Conservation (phyloP, 108 stramenopile species). For the Epipyxis sp. region DNA sequence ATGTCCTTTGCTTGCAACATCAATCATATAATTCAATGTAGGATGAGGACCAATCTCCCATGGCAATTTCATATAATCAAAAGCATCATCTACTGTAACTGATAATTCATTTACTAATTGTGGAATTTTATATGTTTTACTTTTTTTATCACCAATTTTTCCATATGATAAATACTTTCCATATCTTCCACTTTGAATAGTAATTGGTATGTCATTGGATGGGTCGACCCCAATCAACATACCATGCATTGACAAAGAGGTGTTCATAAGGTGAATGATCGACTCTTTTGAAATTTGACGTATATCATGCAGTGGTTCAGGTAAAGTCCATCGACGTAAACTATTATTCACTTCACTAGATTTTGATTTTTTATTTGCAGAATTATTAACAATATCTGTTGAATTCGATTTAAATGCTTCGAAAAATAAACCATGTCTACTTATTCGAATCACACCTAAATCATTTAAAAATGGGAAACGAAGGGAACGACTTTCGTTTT, state of each 20-base stretch:
- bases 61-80: too few species aligned
- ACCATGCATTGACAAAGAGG: neutral
- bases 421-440: neutral
- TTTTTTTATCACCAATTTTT: too few species aligned
- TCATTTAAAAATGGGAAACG: neutral
- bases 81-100: too few species aligned
- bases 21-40: too few species aligned
- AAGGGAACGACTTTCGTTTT: neutral
- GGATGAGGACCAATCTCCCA: too few species aligned
- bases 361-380: neutral
- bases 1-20: too few species aligned
- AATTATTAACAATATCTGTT: neutral
- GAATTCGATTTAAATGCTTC: neutral
- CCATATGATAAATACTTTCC: too few species aligned
- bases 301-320: neutral
- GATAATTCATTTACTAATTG: too few species aligned
- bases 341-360: neutral
- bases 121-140: too few species aligned
- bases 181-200: neutral
- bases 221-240: neutral
- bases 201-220: neutral
- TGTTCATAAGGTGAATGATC: neutral
- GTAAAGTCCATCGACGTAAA: neutral
- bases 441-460: neutral
- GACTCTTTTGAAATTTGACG: neutral